phyloP scores from a whole-genome alignment of 164 flowering plant genomes.

The Aristolochia contorta region DNA sequence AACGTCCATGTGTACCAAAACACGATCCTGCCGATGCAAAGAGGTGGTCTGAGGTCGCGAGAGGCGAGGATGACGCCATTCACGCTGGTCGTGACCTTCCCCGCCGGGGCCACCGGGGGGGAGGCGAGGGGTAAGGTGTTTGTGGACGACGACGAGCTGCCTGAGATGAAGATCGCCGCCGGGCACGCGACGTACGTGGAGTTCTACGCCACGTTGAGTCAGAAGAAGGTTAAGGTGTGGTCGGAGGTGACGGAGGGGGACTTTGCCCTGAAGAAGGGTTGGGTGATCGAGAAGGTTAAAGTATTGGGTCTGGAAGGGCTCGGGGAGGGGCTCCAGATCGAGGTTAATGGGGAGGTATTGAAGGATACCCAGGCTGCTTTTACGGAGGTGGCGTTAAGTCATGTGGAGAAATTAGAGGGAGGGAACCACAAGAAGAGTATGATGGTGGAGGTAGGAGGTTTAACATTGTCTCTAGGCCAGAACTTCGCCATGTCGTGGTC shows the following conservation, averaged over 20 bases:
- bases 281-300: slow-evolving; percentile 38
- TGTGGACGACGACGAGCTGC: slow-evolving; percentile 61
- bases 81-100: slow-evolving; percentile 51
- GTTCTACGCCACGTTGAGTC: slow-evolving; percentile 33
- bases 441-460: slow-evolving; percentile 43
- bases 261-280: slow-evolving; percentile 42
- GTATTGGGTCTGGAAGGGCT: slow-evolving; percentile 48
- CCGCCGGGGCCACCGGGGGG: slow-evolving; percentile 35
- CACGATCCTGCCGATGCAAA: slow-evolving; percentile 74
- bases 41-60: slow-evolving; percentile 52
- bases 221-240: slow-evolving; percentile 47
- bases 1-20: slow-evolving; percentile 78
- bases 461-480: slow-evolving; percentile 46
- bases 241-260: slow-evolving; percentile 51
- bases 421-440: slow-evolving; percentile 26
- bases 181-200: slow-evolving; percentile 45
- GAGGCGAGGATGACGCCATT: slow-evolving; percentile 67
- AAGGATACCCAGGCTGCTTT: slow-evolving; percentile 17
- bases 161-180: slow-evolving; percentile 51
- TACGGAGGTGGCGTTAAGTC: not conserved
- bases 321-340: slow-evolving; percentile 23
- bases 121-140: slow-evolving; percentile 46
- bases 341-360: slow-evolving; percentile 31
- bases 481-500: slow-evolving; percentile 58
- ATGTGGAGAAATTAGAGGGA: slow-evolving; percentile 26